Evolutionary conservation across 441 rosid species (phyloP).

Genomic region (Macaranga tanarius): DNA sequence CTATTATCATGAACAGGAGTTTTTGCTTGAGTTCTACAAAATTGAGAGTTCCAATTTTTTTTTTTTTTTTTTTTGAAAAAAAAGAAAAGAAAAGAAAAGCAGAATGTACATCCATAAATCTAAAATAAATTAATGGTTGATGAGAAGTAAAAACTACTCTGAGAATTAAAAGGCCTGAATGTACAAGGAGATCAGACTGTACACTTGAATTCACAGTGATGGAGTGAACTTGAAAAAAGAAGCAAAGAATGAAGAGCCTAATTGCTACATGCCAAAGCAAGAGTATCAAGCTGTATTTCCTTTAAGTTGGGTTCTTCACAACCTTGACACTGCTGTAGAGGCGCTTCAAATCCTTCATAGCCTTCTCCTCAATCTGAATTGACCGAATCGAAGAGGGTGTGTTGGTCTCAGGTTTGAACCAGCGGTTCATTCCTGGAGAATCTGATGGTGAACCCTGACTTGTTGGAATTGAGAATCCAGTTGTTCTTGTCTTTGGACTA

Average conservation of each 20-base stretch:
- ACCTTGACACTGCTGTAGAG: conserved; percentile 86
- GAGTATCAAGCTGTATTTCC: conserved; percentile 12
- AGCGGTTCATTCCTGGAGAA: conserved; percentile 75
- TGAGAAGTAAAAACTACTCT: conserved; percentile 15
- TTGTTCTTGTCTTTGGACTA: conserved; percentile 70
- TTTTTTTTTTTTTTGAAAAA: not conserved
- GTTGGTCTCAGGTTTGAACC: conserved; percentile 88
- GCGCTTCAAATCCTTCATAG: conserved; percentile 92
- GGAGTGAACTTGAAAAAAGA: conserved; percentile 6
- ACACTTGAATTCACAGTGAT: conserved; percentile 38
- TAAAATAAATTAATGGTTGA: conserved; percentile 12
- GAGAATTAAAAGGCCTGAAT: conserved; percentile 18
- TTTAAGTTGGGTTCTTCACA: conserved; percentile 59
- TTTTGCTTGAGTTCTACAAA: too few species aligned
- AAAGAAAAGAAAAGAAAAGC: not conserved
- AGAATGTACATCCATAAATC: not conserved
- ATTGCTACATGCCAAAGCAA: conserved; percentile 16
- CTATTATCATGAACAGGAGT: too few species aligned
- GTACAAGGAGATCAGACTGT: conserved; percentile 38
- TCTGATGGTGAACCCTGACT: conserved; percentile 90
- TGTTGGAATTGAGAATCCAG: conserved; percentile 65
- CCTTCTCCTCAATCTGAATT: conserved; percentile 95
- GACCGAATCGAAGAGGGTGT: conserved; percentile 79
- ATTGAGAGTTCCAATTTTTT: too few species aligned
- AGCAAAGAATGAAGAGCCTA: conserved; percentile 4